phyloP scores from a whole-genome alignment of 768 basidiomycete species.

The Candolleomyces eurysporus region DNA sequence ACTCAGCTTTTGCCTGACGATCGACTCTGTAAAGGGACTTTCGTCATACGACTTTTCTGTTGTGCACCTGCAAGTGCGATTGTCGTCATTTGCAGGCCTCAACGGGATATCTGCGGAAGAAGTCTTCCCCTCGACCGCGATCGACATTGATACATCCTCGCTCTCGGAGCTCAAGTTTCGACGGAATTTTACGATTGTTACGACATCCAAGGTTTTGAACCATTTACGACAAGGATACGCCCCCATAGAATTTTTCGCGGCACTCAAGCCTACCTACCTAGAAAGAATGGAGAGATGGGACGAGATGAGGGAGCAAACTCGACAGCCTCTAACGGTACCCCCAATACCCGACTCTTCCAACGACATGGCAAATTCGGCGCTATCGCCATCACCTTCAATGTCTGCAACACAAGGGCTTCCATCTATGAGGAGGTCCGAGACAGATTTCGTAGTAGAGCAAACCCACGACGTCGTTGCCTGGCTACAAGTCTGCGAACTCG shows the following conservation, averaged over 20 bases:
- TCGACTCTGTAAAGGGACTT: conserved; percentile 87
- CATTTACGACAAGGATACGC: conserved; percentile 78
- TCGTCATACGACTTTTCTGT: conserved; percentile 87
- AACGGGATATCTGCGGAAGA: conserved; percentile 65
- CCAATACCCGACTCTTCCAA: too few species aligned
- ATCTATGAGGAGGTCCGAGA: conserved; percentile 91
- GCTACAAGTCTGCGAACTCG: conserved; percentile 85
- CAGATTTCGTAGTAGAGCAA: conserved; percentile 85
- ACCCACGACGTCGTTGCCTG: conserved; percentile 88
- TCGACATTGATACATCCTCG: conserved; percentile 71
- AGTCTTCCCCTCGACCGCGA: conserved; percentile 69
- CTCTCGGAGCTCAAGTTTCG: conserved; percentile 83
- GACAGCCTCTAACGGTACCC: conserved; percentile 36
- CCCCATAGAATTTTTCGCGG: conserved; percentile 88
- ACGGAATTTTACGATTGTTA: conserved; percentile 75
- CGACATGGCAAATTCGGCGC: too few species aligned
- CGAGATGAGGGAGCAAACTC: conserved; percentile 79
- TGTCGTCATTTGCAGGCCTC: conserved; percentile 83
- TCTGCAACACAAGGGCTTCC: conserved; percentile 27
- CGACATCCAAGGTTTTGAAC: conserved; percentile 67
- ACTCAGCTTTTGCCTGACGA: conserved; percentile 77
- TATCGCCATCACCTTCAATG: too few species aligned
- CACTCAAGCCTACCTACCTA: conserved; percentile 77
- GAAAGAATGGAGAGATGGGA: conserved; percentile 93
- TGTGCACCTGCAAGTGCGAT: conserved; percentile 82